Base-by-base conservation (phyloP, 495 filamentous ascomycete species). In the Daldinia decipiens region DNA sequence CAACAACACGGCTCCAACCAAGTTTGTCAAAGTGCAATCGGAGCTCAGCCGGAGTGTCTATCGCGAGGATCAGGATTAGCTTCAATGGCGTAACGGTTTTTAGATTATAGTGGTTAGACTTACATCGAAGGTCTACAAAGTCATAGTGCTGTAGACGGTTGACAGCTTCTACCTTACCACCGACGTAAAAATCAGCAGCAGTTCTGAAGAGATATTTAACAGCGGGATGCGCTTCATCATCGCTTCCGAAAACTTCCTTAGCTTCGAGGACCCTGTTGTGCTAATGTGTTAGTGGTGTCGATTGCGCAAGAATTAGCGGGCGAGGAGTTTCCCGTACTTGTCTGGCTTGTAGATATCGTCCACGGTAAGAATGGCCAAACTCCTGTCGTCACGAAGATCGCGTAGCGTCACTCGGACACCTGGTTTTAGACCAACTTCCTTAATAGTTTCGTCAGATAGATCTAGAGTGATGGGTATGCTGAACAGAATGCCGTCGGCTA, bases 21-120 rank as follows among this genome's bases (percentile, higher is more conserved):
- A 99, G 92, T 86, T 99, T 99, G 84, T 98, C 94, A 77, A 99
- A 99, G 87, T 98, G 95, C 59, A 92, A 83, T 71, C 95, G 93
- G 62, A 99, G 87, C 82, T 99, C 95, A 12, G 96, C 91, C 67
- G 95, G 95, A 19, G 96, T 94, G 82, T 97, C 93, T 96, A 47
- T 47, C 36, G 61, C 60, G 15, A 38, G 24, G 58, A 19, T 24
- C 6, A 27, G 56, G 31, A 50, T 73, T 59, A 70, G 73, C 27
- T 39, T 65, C 31, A 43, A 43, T 15, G 34, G 29, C 17, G 15
- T 51, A 12, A 56, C 17, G 9, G 32, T 15, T 50, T 2, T 2
- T 17, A 24, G 52, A 11, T 17, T 47, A 24, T 26, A 52, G 32
- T n/a, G 32, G 40, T 9, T 50, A 31, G 21, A 56, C 89, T 73